Evolutionary conservation across 352 stramenopile species (phyloP).

Genomic region (Phytopythium cucurbitacearum): DNA sequence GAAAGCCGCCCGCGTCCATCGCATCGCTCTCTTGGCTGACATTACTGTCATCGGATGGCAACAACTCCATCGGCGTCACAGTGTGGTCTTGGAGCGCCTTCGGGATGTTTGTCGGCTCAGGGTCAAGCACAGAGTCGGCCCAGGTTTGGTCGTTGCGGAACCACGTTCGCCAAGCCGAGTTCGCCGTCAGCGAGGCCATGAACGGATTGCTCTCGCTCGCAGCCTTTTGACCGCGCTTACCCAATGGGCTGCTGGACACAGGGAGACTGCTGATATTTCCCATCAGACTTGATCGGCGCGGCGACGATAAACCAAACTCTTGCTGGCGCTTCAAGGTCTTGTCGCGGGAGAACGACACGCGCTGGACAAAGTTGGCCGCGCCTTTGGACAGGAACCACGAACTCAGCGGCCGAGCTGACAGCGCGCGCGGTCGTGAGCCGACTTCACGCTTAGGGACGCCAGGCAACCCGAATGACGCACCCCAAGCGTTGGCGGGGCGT

Average conservation of each 20-base stretch:
- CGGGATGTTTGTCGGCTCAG: constrained; percentile 30
- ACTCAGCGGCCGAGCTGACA: constrained; percentile 40
- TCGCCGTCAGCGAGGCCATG: constrained; percentile 34
- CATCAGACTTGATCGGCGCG: too few relatives aligned
- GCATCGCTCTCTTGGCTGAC: constrained; percentile 2
- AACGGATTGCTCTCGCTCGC: constrained; percentile 33
- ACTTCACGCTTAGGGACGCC: not conserved
- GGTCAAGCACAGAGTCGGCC: constrained; percentile 32
- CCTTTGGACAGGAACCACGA: constrained; percentile 67
- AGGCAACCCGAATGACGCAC: constrained; percentile 39
- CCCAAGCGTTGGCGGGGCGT: constrained; percentile 29
- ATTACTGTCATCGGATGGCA: constrained; percentile 3
- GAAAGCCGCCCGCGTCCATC: not conserved
- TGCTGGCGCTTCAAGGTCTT: not conserved
- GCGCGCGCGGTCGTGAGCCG: constrained; percentile 1
- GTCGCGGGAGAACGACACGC: constrained; percentile 33
- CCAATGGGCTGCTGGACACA: too few relatives aligned
- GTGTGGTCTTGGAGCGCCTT: constrained; percentile 16
- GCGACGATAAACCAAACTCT: too few relatives aligned
- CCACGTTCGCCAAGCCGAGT: constrained; percentile 58
- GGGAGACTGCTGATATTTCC: too few relatives aligned
- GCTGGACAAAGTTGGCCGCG: constrained; percentile 56
- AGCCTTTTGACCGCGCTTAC: too few relatives aligned
- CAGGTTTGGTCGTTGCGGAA: constrained; percentile 19
- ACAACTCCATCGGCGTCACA: constrained; percentile 9